Evolutionary conservation across 306 rosid genomes (phyloP).

Genomic region (Vicia sativa): DNA sequence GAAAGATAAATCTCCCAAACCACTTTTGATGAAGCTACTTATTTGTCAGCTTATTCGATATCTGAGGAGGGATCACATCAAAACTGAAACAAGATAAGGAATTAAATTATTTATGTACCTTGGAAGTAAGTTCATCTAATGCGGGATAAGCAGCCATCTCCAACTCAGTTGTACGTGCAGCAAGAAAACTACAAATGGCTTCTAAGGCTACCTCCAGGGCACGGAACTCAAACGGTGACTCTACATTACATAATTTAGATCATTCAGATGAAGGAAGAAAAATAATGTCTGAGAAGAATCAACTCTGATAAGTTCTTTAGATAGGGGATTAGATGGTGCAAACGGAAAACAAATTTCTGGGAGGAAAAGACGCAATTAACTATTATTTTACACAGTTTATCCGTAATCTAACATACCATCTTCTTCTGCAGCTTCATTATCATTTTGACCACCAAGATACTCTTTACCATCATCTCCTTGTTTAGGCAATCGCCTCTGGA

Average conservation of each 20-base stretch:
- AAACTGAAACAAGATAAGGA: conserved; percentile 32
- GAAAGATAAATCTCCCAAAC: conserved; percentile 10
- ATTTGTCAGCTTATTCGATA: conserved; percentile 16
- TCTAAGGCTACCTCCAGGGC: conserved; percentile 96
- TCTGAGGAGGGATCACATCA: not conserved
- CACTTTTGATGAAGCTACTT: conserved; percentile 23
- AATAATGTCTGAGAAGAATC: conserved; percentile 14
- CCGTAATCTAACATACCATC: conserved; percentile 62
- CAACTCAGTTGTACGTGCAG: conserved; percentile 89
- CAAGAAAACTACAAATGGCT: conserved; percentile 94
- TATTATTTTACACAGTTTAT: conserved; percentile 18
- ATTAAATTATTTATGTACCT: conserved; percentile 52
- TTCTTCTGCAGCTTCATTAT: conserved; percentile 71
- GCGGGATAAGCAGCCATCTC: conserved; percentile 98
- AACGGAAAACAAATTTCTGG: conserved; percentile 28
- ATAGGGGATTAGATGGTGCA: conserved; percentile 19
- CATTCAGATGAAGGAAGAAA: conserved; percentile 35
- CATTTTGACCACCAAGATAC: conserved; percentile 50
- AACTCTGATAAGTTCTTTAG: conserved; percentile 1
- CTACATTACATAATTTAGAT: conserved; percentile 57
- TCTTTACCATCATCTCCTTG: conserved; percentile 50
- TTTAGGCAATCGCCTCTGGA: conserved; percentile 82
- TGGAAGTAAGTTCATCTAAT: conserved; percentile 88
- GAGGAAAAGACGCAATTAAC: conserved; percentile 24
- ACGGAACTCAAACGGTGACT: conserved; percentile 95